These are phyloP conservation scores for Leishmania tropica DNA, from an alignment of 208 protist species.

Conservation along the genomic window DNA sequence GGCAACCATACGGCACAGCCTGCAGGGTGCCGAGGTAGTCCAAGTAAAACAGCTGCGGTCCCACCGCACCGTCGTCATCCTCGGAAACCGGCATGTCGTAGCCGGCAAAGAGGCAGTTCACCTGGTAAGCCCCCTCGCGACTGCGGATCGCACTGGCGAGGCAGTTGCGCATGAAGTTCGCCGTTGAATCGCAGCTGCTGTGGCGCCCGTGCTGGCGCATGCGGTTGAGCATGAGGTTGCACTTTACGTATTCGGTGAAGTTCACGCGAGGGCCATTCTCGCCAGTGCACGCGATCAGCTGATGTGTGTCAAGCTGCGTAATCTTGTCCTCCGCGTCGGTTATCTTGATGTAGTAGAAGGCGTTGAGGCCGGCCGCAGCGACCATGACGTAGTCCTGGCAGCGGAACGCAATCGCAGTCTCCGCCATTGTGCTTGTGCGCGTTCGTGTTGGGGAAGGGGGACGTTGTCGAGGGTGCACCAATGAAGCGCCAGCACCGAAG, in stretches of 20 bases:
- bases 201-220: slow-evolving; percentile 84
- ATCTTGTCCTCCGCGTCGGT: slow-evolving; percentile 95
- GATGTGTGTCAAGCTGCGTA: slow-evolving; percentile 82
- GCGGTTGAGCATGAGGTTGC: slow-evolving; percentile 87
- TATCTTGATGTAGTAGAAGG: slow-evolving; percentile 94
- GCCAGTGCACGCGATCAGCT: slow-evolving; percentile 89
- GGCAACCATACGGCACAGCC: slow-evolving; percentile 90
- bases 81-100: slow-evolving; percentile 84
- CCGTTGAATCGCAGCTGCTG: slow-evolving; percentile 79
- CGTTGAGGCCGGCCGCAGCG: slow-evolving; percentile 79
- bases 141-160: slow-evolving; percentile 88
- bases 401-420: slow-evolving; percentile 88
- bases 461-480: background rate
- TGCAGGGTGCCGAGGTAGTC: slow-evolving; percentile 95
- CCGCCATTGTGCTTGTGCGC: slow-evolving; percentile 56
- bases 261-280: slow-evolving; percentile 92
- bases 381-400: slow-evolving; percentile 89
- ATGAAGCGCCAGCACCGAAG: background rate
- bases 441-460: background rate
- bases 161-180: slow-evolving; percentile 88
- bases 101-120: slow-evolving; percentile 92
- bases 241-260: slow-evolving; percentile 95
- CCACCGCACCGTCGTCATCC: slow-evolving; percentile 59
- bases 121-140: slow-evolving; percentile 82
- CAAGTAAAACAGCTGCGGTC: slow-evolving; percentile 93